Base-by-base conservation (phyloP, 2,329 filamentous ascomycete species). In the Alternaria conjuncta region DNA sequence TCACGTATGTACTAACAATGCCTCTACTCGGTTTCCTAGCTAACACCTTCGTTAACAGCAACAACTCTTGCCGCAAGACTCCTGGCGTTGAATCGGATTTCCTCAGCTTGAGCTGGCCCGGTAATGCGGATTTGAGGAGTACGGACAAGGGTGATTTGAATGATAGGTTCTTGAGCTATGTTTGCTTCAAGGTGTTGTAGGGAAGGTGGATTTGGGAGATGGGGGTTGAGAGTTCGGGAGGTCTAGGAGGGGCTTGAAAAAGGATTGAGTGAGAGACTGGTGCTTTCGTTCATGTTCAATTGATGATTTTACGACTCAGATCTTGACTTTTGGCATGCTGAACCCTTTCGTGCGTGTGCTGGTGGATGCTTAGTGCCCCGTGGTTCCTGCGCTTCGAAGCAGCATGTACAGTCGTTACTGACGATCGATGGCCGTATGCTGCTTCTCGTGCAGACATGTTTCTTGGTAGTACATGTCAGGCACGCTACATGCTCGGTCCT, bases 141-240 rank as follows among this genome's bases (percentile, higher is more conserved):
- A 70, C 66, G 12, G 47, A 61, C 0, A 65, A 66, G 53, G 72
- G 71, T 0, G 43, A 72, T 44, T 71, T 61, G 18, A 72, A 74
- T 36, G 71, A 74, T 60, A 60, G 28, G 21, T 8, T 74, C 3
- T 20, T 56, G 41, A 71, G 69, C 21, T 69, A 57, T 41, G 25
- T 44, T 15, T 71, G 69, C 32, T 68, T 69, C 44, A 15, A 15
- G 28, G 18, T 51, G 4, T 32, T 28, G 28, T 10, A 32, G 26
- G 9, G 11, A 41, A 41, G 3, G 9, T 41, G 36, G 0, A 6
- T 0, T 41, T 2, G 36, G n/a, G 36, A 36, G 36, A 18, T 41
- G 36, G n/a, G 36, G 36, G 18, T 41, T 18, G 15, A 41, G 36
- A 41, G 36, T 41, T 18, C 1, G 0, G n/a, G n/a, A 18, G 15